Evolutionary conservation across 1,139 yeast genomes (phyloP).

Genomic region (Yamadazyma kanchanaburiensis): DNA sequence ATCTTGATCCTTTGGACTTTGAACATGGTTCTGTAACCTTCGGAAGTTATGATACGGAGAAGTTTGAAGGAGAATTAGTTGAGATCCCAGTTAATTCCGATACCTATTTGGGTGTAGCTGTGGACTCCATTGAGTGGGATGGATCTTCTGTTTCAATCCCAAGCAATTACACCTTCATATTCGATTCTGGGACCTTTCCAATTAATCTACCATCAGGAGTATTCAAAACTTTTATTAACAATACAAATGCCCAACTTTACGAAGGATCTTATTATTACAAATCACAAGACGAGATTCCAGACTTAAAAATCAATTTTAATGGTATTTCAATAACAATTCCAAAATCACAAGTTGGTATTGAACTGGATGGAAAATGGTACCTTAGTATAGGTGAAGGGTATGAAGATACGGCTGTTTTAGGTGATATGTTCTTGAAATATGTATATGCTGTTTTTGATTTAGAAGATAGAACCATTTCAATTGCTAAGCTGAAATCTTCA

Average conservation of each 20-base stretch:
- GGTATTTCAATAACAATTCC: conserved; percentile 29
- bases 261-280: conserved; percentile 7
- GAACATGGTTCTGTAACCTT: conserved; percentile 37
- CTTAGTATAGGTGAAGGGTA: too few species aligned
- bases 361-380: too few species aligned
- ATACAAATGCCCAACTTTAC: conserved; percentile 3
- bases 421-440: too few species aligned
- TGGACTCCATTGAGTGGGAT: conserved; percentile 14
- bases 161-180: conserved; percentile 5
- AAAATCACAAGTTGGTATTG: too few species aligned
- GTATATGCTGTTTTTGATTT: too few species aligned
- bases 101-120: conserved; percentile 18
- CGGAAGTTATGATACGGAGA: conserved; percentile 51
- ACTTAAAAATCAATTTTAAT: conserved; percentile 25
- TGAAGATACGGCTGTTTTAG: too few species aligned
- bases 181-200: conserved; percentile 29
- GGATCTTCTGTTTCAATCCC: conserved; percentile 16
- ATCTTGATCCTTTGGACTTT: conserved; percentile 23
- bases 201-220: conserved; percentile 19
- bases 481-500: too few species aligned
- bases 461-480: too few species aligned
- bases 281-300: conserved; percentile 4
- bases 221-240: conserved; percentile 14
- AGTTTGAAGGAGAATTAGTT: conserved; percentile 33
- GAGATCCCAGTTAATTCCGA: conserved; percentile 15